Conservation (phyloP, 202 grass and related monocot genomes). For the Setaria viridis region DNA sequence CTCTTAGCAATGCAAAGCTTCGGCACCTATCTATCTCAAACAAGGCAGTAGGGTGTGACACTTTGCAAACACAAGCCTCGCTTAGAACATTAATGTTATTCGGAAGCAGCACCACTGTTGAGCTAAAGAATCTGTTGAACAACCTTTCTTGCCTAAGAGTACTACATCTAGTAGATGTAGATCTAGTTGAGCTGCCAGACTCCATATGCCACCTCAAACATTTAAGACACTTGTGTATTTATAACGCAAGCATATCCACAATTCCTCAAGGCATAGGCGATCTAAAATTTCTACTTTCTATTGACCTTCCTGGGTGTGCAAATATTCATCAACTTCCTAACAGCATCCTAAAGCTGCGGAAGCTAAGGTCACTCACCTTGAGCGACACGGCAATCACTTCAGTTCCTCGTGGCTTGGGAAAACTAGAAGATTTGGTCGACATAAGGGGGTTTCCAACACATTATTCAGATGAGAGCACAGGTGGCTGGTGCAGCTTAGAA, state of each 20-base stretch:
- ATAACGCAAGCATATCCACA: not conserved
- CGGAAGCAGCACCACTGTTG: not conserved
- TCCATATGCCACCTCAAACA: conserved; percentile 25
- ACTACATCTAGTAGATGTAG: not conserved
- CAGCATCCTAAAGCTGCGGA: not conserved
- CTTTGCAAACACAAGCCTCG: not conserved
- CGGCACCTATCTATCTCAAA: conserved; percentile 24
- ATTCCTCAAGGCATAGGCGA: conserved; percentile 14
- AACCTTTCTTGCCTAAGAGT: conserved; percentile 18
- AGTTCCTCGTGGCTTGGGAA: conserved; percentile 18
- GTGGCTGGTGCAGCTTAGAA: conserved; percentile 31
- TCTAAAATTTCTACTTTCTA: not conserved
- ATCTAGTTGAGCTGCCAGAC: not conserved
- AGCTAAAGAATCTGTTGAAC: not conserved
- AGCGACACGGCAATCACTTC: not conserved
- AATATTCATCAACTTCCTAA: conserved; percentile 8
- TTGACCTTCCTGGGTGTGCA: fast-evolving
- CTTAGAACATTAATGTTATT: not conserved
- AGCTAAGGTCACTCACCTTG: not conserved
- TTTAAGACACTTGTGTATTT: conserved; percentile 6
- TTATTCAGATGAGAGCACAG: not conserved
- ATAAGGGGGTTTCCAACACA: conserved; percentile 2
- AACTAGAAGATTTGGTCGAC: conserved; percentile 1
- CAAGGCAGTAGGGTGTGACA: not conserved
- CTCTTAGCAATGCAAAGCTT: not conserved